Conservation (phyloP, 1,284 basidiomycete species). For the Cryptococcus deneoformans region DNA sequence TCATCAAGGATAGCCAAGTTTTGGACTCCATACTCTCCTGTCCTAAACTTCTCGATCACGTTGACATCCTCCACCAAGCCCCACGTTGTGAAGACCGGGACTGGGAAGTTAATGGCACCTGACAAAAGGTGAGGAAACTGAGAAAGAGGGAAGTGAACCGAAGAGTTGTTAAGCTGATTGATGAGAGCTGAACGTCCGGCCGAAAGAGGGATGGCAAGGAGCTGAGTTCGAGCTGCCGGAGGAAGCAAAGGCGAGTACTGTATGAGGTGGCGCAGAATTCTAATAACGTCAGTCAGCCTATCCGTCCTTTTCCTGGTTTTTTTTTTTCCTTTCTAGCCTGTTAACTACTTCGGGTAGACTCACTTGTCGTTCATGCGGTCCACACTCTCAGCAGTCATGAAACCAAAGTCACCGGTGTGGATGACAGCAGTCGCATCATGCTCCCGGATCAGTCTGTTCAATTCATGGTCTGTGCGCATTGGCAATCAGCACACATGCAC, state of each 20-base stretch:
- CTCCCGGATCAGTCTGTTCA: conserved; percentile 89
- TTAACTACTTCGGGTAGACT: conserved; percentile 11
- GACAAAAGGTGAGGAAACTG: conserved; percentile 91
- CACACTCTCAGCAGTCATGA: conserved; percentile 82
- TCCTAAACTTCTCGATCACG: conserved; percentile 88
- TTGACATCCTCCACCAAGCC: conserved; percentile 96
- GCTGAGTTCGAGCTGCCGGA: conserved; percentile 71
- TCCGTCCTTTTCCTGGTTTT: too few relatives aligned
- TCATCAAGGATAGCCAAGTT: conserved; percentile 93
- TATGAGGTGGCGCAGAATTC: conserved; percentile 88
- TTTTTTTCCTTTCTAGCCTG: not conserved
- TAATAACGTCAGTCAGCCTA: conserved; percentile 18
- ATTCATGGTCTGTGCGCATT: conserved; percentile 57
- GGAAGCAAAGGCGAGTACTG: conserved; percentile 98
- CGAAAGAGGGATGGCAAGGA: conserved; percentile 67
- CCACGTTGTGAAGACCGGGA: conserved; percentile 96
- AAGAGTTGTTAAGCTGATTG: conserved; percentile 58
- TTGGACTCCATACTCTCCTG: conserved; percentile 73
- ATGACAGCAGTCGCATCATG: conserved; percentile 90
- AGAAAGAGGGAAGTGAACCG: conserved; percentile 61
- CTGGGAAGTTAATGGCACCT: conserved; percentile 79
- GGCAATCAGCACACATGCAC: conserved; percentile 8
- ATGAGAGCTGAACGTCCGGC: conserved; percentile 38
- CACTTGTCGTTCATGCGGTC: conserved; percentile 86
- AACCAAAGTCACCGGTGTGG: conserved; percentile 99